Evolutionary conservation across 192 early-diverging fungal genomes (phyloP).

Genomic region (Mortierella hygrophila): DNA sequence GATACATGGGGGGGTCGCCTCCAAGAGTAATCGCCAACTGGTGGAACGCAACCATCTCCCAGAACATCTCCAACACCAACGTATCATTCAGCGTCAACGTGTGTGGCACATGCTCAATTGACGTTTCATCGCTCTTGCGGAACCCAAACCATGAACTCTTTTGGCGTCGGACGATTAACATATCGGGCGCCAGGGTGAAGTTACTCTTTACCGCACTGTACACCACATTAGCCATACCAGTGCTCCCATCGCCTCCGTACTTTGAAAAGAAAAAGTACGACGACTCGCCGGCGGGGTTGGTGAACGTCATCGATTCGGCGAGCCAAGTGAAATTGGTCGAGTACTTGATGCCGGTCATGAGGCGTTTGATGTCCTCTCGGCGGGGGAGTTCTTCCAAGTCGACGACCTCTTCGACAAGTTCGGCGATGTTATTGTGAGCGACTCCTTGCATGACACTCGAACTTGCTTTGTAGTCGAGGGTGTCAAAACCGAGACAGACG

Average conservation of each 20-base stretch:
- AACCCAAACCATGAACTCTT: background rate
- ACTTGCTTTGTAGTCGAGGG: constrained; percentile 1
- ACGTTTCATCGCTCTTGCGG: background rate
- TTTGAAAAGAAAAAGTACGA: constrained; percentile 19
- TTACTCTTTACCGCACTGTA: constrained; percentile 9
- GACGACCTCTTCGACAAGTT: constrained; percentile 16
- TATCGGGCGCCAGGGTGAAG: constrained; percentile 17
- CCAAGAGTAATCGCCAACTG: constrained; percentile 21
- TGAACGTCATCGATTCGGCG: constrained; percentile 16
- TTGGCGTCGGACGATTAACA: constrained; percentile 15
- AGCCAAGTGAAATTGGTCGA: constrained; percentile 29
- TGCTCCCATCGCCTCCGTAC: constrained; percentile 2
- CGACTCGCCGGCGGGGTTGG: background rate
- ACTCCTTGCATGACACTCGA: constrained; percentile 7
- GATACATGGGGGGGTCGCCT: constrained; percentile 1
- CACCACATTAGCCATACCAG: constrained; percentile 7
- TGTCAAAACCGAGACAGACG: constrained; percentile 30
- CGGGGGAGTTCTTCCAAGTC: constrained; percentile 2
- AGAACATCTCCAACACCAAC: constrained; percentile 23
- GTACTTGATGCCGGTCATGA: constrained; percentile 25
- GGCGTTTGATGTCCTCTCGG: constrained; percentile 8
- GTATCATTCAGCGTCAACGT: constrained; percentile 21
- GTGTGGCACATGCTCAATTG: constrained; percentile 22
- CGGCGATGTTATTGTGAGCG: background rate
- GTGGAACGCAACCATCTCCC: constrained; percentile 28